A percentile compares a stretch with the other conserved stretches of the same genome.
These are phyloP conservation scores for Trichocladium antarcticum DNA, from an alignment of 495 filamentous ascomycete species.

Conservation along the genomic window DNA sequence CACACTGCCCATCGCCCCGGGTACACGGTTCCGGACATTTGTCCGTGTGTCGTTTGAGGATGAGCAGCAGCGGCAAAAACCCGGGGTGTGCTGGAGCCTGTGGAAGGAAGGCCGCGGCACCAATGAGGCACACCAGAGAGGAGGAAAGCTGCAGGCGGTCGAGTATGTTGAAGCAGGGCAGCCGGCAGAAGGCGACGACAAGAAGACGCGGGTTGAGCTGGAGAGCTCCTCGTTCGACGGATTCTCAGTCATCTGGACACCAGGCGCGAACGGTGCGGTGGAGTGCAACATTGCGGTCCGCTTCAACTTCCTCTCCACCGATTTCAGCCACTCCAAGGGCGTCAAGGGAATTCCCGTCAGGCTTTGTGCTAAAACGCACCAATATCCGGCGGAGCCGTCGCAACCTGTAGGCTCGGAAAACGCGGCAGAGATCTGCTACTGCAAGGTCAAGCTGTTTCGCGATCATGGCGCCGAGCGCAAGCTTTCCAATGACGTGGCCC, in stretches of 20 bases:
- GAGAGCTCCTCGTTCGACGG: constrained; percentile 82
- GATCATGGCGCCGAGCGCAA: constrained; percentile 96
- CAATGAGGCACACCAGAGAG: constrained; percentile 80
- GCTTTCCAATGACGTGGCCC: constrained; percentile 82
- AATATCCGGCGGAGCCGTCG: constrained; percentile 39
- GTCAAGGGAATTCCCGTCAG: constrained; percentile 93
- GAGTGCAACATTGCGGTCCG: constrained; percentile 78
- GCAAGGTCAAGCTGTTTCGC: constrained; percentile 92
- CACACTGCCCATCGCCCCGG: constrained; percentile 30
- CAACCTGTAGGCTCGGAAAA: constrained; percentile 27
- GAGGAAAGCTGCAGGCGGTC: constrained; percentile 79
- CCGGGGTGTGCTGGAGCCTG: constrained; percentile 78
- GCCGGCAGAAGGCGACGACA: constrained; percentile 55
- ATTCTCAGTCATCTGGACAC: constrained; percentile 81
- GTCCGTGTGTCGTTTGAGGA: constrained; percentile 92
- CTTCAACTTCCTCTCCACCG: constrained; percentile 96
- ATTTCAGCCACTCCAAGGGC: constrained; percentile 96
- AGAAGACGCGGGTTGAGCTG: constrained; percentile 62
- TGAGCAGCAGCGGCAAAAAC: constrained; percentile 72
- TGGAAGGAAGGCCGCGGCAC: constrained; percentile 92
- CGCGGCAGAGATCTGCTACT: constrained; percentile 67
- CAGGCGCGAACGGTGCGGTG: constrained; percentile 46
- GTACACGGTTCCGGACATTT: constrained; percentile 66
- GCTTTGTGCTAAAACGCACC: constrained; percentile 80
- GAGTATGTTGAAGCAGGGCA: constrained; percentile 80